Evolutionary conservation across 495 filamentous ascomycete species (phyloP).

Genomic region (Friedmanniomyces simplex): DNA sequence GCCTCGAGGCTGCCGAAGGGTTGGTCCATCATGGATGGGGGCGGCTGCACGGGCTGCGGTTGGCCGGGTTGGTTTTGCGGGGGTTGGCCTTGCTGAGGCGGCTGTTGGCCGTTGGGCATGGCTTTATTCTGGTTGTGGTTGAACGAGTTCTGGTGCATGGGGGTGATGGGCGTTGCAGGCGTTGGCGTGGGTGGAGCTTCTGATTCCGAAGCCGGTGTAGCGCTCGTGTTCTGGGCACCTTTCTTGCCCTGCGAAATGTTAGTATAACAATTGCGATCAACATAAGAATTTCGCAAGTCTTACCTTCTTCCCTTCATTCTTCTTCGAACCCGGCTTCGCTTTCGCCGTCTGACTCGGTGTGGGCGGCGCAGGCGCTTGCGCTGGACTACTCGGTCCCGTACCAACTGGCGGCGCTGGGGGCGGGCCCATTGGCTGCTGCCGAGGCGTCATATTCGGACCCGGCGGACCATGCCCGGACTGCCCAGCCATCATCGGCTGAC

Average conservation of each 20-base stretch:
- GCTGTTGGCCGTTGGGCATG: slow-evolving; percentile 37
- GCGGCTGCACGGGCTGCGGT: background rate
- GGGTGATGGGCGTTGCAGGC: slow-evolving; percentile 76
- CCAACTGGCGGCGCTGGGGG: slow-evolving; percentile 69
- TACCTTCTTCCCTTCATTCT: slow-evolving; percentile 71
- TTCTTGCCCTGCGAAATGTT: slow-evolving; percentile 43
- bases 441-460: slow-evolving; percentile 43
- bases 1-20: slow-evolving; percentile 2
- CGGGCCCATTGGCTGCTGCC: slow-evolving; percentile 61
- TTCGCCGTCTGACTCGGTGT: slow-evolving; percentile 76
- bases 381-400: slow-evolving; percentile 67
- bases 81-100: slow-evolving; percentile 36
- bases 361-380: slow-evolving; percentile 69
- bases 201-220: slow-evolving; percentile 66
- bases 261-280: slow-evolving; percentile 23
- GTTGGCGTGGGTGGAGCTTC: slow-evolving; percentile 67
- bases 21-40: background rate
- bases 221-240: slow-evolving; percentile 54
- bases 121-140: slow-evolving; percentile 46
- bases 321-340: slow-evolving; percentile 68
- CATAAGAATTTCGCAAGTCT: slow-evolving; percentile 24
- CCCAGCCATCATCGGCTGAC: slow-evolving; percentile 28
- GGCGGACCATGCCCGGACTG: slow-evolving; percentile 23
- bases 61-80: slow-evolving; percentile 1
- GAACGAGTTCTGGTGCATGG: slow-evolving; percentile 56